Conservation (phyloP, 768 basidiomycete species). For the Exidia glandulosa region DNA sequence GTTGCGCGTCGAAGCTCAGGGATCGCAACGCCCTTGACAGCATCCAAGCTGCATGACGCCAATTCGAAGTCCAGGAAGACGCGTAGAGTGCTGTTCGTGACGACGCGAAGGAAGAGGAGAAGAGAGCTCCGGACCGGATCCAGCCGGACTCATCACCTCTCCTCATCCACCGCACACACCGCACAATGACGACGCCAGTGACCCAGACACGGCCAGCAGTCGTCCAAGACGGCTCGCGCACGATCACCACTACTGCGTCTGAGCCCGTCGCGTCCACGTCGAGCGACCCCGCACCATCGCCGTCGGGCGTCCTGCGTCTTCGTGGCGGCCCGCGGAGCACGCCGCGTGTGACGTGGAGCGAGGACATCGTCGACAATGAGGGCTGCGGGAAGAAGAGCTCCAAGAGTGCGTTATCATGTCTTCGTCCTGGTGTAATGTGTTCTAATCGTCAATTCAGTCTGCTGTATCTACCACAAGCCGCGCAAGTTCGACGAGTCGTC, state of each 20-base stretch:
- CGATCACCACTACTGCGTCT: neutral
- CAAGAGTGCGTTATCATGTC: slow-evolving; percentile 55
- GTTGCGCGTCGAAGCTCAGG: too few relatives aligned
- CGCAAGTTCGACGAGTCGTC: slow-evolving; percentile 72
- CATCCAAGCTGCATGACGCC: too few relatives aligned
- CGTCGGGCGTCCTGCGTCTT: slow-evolving; percentile 46
- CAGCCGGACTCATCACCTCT: too few relatives aligned
- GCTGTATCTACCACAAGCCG: slow-evolving; percentile 89
- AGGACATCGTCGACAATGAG: slow-evolving; percentile 86
- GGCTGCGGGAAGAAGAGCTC: slow-evolving; percentile 81
- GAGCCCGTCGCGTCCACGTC: neutral
- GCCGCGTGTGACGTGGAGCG: slow-evolving; percentile 69
- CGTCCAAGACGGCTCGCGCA: neutral
- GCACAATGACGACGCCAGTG: too few relatives aligned
- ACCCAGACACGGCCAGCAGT: neutral
- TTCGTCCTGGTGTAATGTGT: neutral
- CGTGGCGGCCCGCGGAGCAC: slow-evolving; percentile 38
- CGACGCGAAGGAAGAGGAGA: too few relatives aligned
- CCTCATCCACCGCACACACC: too few relatives aligned
- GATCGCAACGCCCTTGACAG: too few relatives aligned
- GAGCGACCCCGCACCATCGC: slow-evolving; percentile 10
- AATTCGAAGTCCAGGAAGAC: too few relatives aligned
- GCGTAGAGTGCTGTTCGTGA: too few relatives aligned
- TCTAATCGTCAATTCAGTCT: slow-evolving; percentile 44
- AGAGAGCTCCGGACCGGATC: too few relatives aligned